Evolutionary conservation across 768 basidiomycete genomes (phyloP), one percentile per base, ranked within the genome.

Genomic region (Amanita muscaria): DNA sequence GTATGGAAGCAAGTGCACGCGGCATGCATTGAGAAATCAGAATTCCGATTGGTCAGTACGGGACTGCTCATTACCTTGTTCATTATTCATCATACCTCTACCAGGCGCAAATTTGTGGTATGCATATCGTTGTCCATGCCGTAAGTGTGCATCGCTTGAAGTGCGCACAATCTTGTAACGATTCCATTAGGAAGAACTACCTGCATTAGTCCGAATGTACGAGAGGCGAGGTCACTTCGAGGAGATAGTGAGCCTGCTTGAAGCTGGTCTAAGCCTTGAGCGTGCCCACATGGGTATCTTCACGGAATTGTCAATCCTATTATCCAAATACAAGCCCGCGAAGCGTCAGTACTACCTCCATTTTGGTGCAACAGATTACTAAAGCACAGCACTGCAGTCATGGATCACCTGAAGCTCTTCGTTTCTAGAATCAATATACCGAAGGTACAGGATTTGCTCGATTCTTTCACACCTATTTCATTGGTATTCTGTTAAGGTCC

Each of bases 1-100:
- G 96, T 98, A n/a, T 99, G 96, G 96, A 98, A 97, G 65, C 96
- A 98, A 62, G 96, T 99, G 40, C 94, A 98, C 53, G 87, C 91
- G 18, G 96, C 96, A 31, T 99, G 96, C 66, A 83, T 99, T 46
- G 94, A 96, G 69, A 98, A 98, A 72, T 69, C 76, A 44, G 96
- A 99, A 61, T 98, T 98, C 79, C 85, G 92, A 48, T 63, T 98
- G 63, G 83, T 80, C 42, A 19, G 72, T 64, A 8, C 32, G 16
- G 18, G n/a, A n/a, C 32, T 12, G 10, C 23, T 19, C 25, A 30
- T 27, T 46, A 22, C n/a, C 62, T 11, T 33, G 15, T 22, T 9
- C 12, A 24, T 24, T 15, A 19, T 24, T 48, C 35, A n/a, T n/a
- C 6, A 31, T 14, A 16, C 25, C 16, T 32, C 15, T 10, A 10